These are phyloP conservation scores for Lignosus rhinocerotis DNA, from an alignment of 1,284 basidiomycete species.

Conservation along the genomic window DNA sequence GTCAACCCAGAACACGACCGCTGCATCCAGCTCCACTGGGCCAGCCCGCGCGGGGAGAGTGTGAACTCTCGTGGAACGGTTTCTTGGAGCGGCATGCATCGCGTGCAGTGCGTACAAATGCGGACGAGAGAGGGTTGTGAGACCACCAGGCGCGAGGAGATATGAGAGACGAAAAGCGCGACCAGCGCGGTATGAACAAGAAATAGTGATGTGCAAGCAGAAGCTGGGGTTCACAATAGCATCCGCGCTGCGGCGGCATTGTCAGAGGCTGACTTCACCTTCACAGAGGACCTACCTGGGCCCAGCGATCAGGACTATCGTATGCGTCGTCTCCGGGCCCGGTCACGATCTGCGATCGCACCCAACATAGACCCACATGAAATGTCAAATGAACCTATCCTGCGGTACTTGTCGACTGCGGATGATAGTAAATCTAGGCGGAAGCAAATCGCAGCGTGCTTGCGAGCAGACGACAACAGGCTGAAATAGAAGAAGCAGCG, in stretches of 20 bases:
- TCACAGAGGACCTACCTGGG: not conserved
- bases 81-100: no score
- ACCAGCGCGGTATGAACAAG: not conserved
- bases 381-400: no score
- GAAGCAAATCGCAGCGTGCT: no score
- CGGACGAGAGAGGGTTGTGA: not conserved
- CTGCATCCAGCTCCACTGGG: slow-evolving; percentile 1
- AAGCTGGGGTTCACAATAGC: not conserved
- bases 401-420: no score
- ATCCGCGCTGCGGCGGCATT: not conserved
- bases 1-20: slow-evolving; percentile 17
- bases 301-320: not conserved
- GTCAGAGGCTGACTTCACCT: not conserved
- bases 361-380: no score
- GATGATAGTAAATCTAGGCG: no score
- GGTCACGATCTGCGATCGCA: not conserved
- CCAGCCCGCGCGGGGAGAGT: not conserved
- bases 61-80: not conserved
- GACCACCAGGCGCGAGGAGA: not conserved
- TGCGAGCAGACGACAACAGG: no score
- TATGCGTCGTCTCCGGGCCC: not conserved
- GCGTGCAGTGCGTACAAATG: no score
- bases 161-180: not conserved
- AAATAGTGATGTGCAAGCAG: not conserved
- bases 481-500: not conserved